Percentiles rank a stretch among this genome's conserved stretches.
phyloP scores from a whole-genome alignment of 2,329 filamentous ascomycete genomes.

The Sphaerostilbella broomeana region DNA sequence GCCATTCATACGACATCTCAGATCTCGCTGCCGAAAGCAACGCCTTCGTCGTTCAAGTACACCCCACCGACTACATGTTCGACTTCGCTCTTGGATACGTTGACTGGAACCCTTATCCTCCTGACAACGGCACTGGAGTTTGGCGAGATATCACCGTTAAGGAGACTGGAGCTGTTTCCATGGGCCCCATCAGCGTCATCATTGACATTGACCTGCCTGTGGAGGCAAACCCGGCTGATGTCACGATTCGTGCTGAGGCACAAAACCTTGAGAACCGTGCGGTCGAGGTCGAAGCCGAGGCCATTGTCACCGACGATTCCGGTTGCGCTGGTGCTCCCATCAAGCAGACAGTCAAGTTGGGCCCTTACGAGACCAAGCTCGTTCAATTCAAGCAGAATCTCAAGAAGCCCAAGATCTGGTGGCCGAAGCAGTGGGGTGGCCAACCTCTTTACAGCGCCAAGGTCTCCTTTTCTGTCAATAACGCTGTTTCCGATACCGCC shows the following conservation, averaged over 20 bases:
- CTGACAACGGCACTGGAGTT: constrained; percentile 56
- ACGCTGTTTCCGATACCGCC: constrained; percentile 24
- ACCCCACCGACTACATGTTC: constrained; percentile 53
- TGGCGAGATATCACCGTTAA: constrained; percentile 54
- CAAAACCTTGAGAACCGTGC: constrained; percentile 35
- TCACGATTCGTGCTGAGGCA: constrained; percentile 33
- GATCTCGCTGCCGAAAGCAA: constrained; percentile 36
- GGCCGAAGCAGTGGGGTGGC: constrained; percentile 53
- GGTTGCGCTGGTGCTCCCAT: constrained; percentile 21
- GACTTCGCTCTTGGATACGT: constrained; percentile 46
- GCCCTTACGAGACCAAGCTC: constrained; percentile 31
- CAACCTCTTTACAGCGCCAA: constrained; percentile 44
- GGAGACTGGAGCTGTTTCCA: constrained; percentile 44
- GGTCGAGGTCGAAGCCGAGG: constrained; percentile 31
- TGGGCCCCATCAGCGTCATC: constrained; percentile 39
- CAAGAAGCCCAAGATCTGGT: constrained; percentile 48
- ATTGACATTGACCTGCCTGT: constrained; percentile 31
- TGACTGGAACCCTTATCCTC: constrained; percentile 34
- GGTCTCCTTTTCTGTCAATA: constrained; percentile 24
- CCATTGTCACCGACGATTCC: constrained; percentile 30
- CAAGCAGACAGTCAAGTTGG: constrained; percentile 30
- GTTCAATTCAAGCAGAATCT: constrained; percentile 31
- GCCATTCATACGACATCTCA: constrained; percentile 50
- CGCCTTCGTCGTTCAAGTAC: constrained; percentile 44
- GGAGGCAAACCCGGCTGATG: constrained; percentile 22